phyloP scores from a whole-genome alignment of 345 rosid species.

The Gossypium arboreum region DNA sequence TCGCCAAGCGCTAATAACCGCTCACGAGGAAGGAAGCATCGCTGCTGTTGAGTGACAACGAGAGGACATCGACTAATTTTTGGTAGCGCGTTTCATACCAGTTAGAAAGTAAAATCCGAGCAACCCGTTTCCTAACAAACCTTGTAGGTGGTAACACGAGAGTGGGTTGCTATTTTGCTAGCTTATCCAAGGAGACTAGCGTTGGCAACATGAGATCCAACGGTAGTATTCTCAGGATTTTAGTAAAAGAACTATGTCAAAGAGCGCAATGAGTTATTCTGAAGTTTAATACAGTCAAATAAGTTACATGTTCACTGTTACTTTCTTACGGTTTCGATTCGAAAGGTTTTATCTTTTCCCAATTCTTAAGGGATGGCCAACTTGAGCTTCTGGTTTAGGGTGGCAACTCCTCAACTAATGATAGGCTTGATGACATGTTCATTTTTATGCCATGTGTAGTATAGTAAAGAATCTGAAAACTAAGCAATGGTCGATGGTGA shows the following conservation, averaged over 20 bases:
- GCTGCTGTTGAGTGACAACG: too few relatives aligned
- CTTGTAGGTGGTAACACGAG: too few relatives aligned
- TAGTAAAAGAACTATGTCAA: neutral
- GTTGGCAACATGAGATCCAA: too few relatives aligned
- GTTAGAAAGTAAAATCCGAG: too few relatives aligned
- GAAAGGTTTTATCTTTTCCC: neutral
- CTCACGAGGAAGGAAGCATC: too few relatives aligned
- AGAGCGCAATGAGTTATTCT: neutral
- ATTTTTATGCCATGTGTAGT: slow-evolving; percentile 47
- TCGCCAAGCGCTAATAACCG: too few relatives aligned
- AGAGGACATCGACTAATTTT: too few relatives aligned
- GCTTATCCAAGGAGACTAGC: too few relatives aligned
- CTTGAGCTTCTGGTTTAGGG: slow-evolving; percentile 68
- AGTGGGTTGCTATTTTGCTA: too few relatives aligned
- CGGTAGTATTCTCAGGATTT: neutral
- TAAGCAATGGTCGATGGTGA: slow-evolving; percentile 1
- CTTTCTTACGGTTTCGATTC: neutral
- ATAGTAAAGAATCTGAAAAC: slow-evolving; percentile 13
- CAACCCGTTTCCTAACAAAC: too few relatives aligned
- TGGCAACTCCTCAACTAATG: slow-evolving; percentile 83
- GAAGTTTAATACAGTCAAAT: neutral
- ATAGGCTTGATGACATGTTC: slow-evolving; percentile 81
- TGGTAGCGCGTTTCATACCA: too few relatives aligned
- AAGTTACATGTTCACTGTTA: neutral
- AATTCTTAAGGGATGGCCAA: slow-evolving; percentile 32